Evolutionary conservation across 345 rosid species (phyloP), one percentile per base, ranked within the genome.

Genomic region (Lenwebbia sp.): DNA sequence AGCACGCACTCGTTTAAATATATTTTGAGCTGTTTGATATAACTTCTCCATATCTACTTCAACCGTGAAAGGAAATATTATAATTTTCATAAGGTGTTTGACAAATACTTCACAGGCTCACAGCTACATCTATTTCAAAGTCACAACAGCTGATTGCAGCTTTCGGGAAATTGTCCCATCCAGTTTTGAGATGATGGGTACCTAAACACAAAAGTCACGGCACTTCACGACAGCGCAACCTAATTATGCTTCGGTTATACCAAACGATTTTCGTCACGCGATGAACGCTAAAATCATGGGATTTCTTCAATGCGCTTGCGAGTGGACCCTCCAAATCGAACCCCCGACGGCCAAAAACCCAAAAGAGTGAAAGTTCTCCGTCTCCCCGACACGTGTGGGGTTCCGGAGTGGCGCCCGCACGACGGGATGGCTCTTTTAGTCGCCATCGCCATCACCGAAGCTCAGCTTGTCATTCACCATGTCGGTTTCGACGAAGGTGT

Each of bases 11-110:
- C 25, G 10, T 54, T 54, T 54, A 54, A 54, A 54, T 54, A 7
- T 62, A 15, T 62, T 62, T 62, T 5, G 37, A 65, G 13, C 44
- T 33, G 10, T 33, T 4, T 33, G 44, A 62, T 30, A 28, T 30
- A 7, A 28, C 22, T 14, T 28, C 22, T 62, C 17, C 2, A 14
- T 15, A 62, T 62, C 0, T 22, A 30, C 22, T 30, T 30, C 40
- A 30, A 62, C 5, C 3, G 0, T 1, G 0, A 30, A 28, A 62
- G 28, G 41, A 0, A n/a, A n/a, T n/a, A n/a, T n/a, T n/a, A n/a
- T n/a, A n/a, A n/a, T n/a, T n/a, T n/a, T n/a, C n/a, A n/a, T n/a
- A n/a, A n/a, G 5, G 5, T 41, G n/a, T 23, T 23, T 0, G 62
- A 57, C 62, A 26, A 57, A 57, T 17, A 12, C 17, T 58, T 58